Evolutionary conservation across 2,329 filamentous ascomycete species (phyloP).

Genomic region (Fusarium fujikuroi): DNA sequence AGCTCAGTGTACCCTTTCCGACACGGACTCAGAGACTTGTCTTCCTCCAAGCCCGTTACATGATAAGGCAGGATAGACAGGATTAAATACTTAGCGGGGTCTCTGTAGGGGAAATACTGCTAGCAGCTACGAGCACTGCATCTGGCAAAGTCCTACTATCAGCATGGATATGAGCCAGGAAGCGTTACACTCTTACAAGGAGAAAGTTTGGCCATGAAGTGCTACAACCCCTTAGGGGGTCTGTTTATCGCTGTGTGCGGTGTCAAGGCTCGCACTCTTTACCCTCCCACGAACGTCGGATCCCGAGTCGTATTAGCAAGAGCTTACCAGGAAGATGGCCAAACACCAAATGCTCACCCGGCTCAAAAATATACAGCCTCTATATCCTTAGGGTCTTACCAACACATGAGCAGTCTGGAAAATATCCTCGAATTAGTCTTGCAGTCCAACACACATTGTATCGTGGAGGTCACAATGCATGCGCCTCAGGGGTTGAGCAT

Average conservation of each 20-base stretch:
- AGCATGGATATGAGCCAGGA: background rate
- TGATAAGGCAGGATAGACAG: background rate
- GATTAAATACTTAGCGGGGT: background rate
- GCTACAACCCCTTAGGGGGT: background rate
- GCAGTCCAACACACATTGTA: background rate
- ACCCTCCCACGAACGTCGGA: slow-evolving; percentile 4
- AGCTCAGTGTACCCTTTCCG: background rate
- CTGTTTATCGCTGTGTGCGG: background rate
- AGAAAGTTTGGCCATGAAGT: background rate
- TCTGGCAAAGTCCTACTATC: background rate
- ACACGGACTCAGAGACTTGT: background rate
- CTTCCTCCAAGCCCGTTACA: background rate
- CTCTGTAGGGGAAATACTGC: background rate
- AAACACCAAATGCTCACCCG: background rate
- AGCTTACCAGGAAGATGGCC: background rate
- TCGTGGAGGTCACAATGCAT: background rate
- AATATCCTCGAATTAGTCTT: background rate
- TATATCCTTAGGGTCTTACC: background rate
- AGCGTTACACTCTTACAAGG: background rate
- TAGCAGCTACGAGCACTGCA: background rate
- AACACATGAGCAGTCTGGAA: background rate
- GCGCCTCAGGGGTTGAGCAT: background rate
- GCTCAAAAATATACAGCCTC: background rate
- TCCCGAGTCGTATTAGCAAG: slow-evolving; percentile 4
- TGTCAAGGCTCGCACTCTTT: slow-evolving; percentile 1